These are phyloP conservation scores for Ophiostoma piceae DNA, from an alignment of 2,329 filamentous ascomycete species.

Conservation along the genomic window DNA sequence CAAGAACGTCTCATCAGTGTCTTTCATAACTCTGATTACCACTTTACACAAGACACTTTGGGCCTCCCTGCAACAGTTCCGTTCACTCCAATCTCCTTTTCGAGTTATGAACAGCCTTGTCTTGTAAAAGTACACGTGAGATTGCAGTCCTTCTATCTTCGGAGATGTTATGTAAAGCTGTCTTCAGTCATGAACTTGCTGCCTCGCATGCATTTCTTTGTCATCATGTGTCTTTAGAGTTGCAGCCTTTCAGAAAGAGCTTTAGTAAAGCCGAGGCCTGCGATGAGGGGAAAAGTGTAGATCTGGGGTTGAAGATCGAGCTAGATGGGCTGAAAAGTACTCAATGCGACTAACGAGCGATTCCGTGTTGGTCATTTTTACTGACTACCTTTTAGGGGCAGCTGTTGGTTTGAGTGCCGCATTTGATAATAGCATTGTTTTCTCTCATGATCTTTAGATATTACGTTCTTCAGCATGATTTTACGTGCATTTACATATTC, in stretches of 20 bases:
- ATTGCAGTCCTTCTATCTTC: background rate
- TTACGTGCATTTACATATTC: too few relatives aligned
- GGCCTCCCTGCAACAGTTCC: background rate
- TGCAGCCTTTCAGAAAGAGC: too few relatives aligned
- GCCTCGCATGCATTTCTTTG: background rate
- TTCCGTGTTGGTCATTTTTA: background rate
- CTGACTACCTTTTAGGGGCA: background rate
- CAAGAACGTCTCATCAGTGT: background rate
- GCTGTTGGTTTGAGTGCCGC: background rate
- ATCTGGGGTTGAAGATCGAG: background rate
- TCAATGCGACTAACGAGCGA: background rate
- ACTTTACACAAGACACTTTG: constrained; percentile 8
- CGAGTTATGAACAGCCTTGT: constrained; percentile 3
- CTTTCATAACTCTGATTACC: constrained; percentile 4
- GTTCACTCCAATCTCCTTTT: constrained; percentile 3
- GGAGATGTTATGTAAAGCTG: background rate
- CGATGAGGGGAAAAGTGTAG: background rate
- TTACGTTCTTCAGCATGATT: too few relatives aligned
- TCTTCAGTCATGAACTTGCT: background rate
- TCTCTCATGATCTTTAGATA: background rate
- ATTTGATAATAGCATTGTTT: background rate
- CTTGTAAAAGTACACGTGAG: constrained; percentile 10
- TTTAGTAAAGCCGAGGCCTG: background rate
- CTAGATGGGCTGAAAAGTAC: background rate
- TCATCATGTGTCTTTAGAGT: background rate